phyloP scores from a whole-genome alignment of 2,329 filamentous ascomycete genomes.

The Pestalotiopsis sp. region DNA sequence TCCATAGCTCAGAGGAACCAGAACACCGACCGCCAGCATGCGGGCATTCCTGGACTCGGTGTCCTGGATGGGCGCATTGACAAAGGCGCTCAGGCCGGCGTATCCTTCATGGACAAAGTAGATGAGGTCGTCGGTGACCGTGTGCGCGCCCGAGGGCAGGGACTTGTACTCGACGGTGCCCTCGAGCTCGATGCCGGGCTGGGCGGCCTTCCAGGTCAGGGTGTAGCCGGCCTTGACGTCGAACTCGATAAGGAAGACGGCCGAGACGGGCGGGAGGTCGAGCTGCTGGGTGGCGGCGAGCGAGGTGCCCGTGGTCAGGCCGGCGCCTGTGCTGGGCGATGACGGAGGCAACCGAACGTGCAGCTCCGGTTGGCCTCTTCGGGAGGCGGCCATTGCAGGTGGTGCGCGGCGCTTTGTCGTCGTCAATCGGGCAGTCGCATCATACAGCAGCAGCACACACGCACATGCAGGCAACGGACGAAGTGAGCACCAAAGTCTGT shows the following conservation, averaged over 20 bases:
- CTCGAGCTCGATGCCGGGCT: constrained; percentile 73
- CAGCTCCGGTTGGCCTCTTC: constrained; percentile 35
- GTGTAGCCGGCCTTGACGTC: constrained; percentile 92
- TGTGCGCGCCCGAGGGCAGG: constrained; percentile 88
- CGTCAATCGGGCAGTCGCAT: constrained; percentile 12
- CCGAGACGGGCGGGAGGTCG: constrained; percentile 67
- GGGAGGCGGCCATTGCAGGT: constrained; percentile 32
- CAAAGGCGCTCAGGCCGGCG: constrained; percentile 89
- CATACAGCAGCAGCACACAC: neutral
- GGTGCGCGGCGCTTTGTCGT: constrained; percentile 8
- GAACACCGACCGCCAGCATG: constrained; percentile 88
- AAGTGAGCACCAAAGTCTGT: neutral
- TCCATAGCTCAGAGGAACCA: constrained; percentile 85
- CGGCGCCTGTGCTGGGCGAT: constrained; percentile 5
- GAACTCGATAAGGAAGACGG: constrained; percentile 87
- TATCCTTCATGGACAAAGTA: constrained; percentile 89
- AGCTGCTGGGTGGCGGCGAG: constrained; percentile 34
- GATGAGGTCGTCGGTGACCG: constrained; percentile 83
- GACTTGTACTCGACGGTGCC: constrained; percentile 96
- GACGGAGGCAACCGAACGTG: constrained; percentile 30
- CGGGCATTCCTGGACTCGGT: constrained; percentile 80
- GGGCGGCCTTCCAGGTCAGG: constrained; percentile 81
- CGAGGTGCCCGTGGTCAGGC: constrained; percentile 16
- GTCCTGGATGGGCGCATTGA: constrained; percentile 80
- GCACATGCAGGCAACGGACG: neutral